Percentiles rank a stretch among this genome's conserved stretches.
Evolutionary conservation across 2,329 filamentous ascomycete species (phyloP).

Genomic region (Beauveria sp.): DNA sequence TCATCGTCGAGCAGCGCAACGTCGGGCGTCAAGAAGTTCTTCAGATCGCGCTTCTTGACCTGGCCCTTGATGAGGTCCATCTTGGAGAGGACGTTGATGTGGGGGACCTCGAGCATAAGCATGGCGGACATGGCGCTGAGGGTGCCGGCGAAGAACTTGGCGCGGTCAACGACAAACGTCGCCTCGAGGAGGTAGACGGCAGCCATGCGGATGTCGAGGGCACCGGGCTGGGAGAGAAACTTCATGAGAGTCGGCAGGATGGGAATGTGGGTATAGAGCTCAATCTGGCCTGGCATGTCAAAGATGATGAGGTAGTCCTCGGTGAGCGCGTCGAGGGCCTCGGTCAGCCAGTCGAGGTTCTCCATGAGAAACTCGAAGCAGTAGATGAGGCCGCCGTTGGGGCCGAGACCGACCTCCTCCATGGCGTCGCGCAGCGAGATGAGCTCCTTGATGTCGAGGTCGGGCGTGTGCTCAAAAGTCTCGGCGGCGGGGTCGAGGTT

Average conservation of each 20-base stretch:
- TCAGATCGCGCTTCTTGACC: conserved; percentile 78
- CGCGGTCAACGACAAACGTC: conserved; percentile 89
- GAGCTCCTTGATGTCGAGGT: conserved; percentile 91
- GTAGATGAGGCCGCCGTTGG: conserved; percentile 89
- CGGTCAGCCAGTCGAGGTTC: conserved; percentile 85
- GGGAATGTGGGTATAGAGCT: conserved; percentile 94
- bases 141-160: conserved; percentile 96
- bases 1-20: conserved; percentile 75
- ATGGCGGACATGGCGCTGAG: conserved; percentile 97
- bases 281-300: conserved; percentile 98
- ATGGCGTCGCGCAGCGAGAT: conserved; percentile 93
- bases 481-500: conserved; percentile 97
- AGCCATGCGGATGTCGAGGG: conserved; percentile 83
- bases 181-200: conserved; percentile 92
- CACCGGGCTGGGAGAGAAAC: conserved; percentile 69
- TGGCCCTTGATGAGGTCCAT: conserved; percentile 95
- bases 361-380: conserved; percentile 95
- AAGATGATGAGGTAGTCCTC: conserved; percentile 97
- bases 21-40: conserved; percentile 84
- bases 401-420: conserved; percentile 86
- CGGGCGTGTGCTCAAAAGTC: conserved; percentile 81
- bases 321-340: conserved; percentile 74
- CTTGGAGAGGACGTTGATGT: conserved; percentile 93
- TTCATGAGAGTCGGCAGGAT: conserved; percentile 79
- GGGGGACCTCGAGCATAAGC: conserved; percentile 96